Base-by-base conservation (phyloP, 257 asterid species). In the Schizonepeta tenuifolia region DNA sequence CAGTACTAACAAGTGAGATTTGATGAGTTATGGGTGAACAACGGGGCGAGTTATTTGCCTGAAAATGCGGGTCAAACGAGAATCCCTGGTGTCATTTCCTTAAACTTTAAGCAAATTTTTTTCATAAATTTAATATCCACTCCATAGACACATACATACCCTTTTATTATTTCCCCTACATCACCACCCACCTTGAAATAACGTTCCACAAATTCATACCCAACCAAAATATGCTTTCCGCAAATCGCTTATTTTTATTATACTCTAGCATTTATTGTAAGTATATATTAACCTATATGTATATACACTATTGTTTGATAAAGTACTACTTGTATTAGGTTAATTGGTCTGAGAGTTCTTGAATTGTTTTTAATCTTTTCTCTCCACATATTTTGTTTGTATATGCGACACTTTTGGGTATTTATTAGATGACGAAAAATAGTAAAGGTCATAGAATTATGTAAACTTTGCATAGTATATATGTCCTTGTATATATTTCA, bases 1-100 rank as follows among this genome's bases (percentile, higher is more conserved):
- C 33, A 67, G 50, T 40, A 70, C 9, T 43, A 36, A 10, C 54
- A 41, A 58, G 51, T 31, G 75, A 47, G 51, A 46, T 46, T 51
- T 36, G 50, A 43, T 53, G 35, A 70, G 35, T 21, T 46, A 41
- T 22, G 65, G 73, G 54, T 75, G 64, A 78, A 75, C 86, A 78
- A 54, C 28, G 66, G 75, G 77, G 84, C 83, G 87, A 78, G 64
- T 74, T 75, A 73, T 65, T 65, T 69, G 88, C 75, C 93, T 80
- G 26, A 74, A 81, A 78, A 78, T 83, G 76, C 79, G 88, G 93
- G 90, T 87, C 93, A 85, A 87, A 87, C 93, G 79, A 87, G 88
- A 81, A 78, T 71, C 77, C 75, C 77, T 67, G 74, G 80, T 80
- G 78, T 80, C 81, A 83, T 77, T 84, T 79, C 80, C 92, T 87